Percentiles rank a stretch among this genome's conserved stretches.
These are phyloP conservation scores for Phytophthora colocasiae DNA, from an alignment of 352 stramenopile genomes.

Conservation along the genomic window DNA sequence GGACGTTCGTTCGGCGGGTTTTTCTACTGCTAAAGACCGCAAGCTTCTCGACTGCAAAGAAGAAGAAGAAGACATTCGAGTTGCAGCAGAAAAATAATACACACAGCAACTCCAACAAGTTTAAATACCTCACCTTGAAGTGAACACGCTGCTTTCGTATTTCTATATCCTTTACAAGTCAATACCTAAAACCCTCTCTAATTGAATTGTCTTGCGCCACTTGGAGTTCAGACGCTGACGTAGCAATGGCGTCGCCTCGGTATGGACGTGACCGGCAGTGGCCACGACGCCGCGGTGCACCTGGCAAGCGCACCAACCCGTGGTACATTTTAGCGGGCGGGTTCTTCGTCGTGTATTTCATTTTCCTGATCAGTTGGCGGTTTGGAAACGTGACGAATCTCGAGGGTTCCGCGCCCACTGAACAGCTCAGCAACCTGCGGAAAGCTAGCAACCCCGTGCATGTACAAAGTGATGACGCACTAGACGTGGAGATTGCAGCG, in stretches of 20 bases:
- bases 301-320: constrained; percentile 21
- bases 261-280: constrained; percentile 31
- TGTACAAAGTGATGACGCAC: constrained; percentile 20
- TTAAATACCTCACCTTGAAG: no score
- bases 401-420: constrained; percentile 21
- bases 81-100: no score
- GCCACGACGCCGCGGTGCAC: constrained; percentile 15
- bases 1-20: constrained; percentile 28
- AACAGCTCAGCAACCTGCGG: constrained; percentile 43
- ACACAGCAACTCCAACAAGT: no score
- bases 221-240: constrained; percentile 19
- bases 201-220: neutral
- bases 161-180: no score
- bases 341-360: constrained; percentile 38
- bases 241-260: constrained; percentile 29
- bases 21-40: constrained; percentile 44
- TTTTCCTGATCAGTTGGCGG: constrained; percentile 36
- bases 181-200: constrained; percentile 1
- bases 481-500: constrained; percentile 28
- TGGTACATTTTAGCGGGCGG: constrained; percentile 24
- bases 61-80: no score
- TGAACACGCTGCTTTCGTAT: constrained; percentile 2
- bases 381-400: constrained; percentile 25
- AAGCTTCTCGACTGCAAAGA: no score
- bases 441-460: constrained; percentile 26